Percentiles rank a stretch among this genome's conserved stretches.
These are phyloP conservation scores for Colletotrichum eleusines DNA, from an alignment of 2,329 filamentous ascomycete genomes.

Conservation along the genomic window DNA sequence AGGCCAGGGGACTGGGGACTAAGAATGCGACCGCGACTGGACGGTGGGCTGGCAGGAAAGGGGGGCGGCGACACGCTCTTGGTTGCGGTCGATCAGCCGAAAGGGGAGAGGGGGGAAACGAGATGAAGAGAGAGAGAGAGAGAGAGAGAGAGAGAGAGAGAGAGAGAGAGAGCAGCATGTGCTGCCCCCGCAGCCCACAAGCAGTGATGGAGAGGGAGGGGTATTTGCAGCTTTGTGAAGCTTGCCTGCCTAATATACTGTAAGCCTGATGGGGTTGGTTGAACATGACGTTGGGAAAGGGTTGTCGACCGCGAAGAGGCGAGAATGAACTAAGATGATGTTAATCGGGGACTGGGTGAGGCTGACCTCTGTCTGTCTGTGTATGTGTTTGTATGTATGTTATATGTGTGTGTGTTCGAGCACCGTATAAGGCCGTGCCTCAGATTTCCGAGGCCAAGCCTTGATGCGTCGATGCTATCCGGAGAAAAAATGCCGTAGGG, in stretches of 20 bases:
- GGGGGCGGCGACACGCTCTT: slow-evolving; percentile 33
- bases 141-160: slow-evolving; percentile 3
- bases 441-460: slow-evolving; percentile 4
- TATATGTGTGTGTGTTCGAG: neutral
- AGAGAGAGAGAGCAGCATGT: neutral
- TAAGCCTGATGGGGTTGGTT: neutral
- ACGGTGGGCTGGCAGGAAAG: slow-evolving; percentile 25
- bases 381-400: neutral
- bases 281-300: neutral
- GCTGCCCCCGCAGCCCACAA: neutral
- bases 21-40: slow-evolving; percentile 14
- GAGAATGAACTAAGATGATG: neutral
- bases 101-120: slow-evolving; percentile 21
- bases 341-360: neutral
- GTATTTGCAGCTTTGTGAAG: neutral
- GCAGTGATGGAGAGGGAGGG: neutral
- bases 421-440: neutral
- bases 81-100: slow-evolving; percentile 38
- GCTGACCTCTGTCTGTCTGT: neutral
- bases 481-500: slow-evolving; percentile 13
- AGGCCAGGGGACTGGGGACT: slow-evolving; percentile 16
- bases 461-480: slow-evolving; percentile 29
- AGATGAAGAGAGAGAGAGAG: slow-evolving; percentile 1
- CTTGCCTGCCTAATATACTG: neutral
- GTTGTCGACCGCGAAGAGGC: neutral